Evolutionary conservation across 2,329 filamentous ascomycete species (phyloP).

Genomic region (Aspergillaceae sp.): DNA sequence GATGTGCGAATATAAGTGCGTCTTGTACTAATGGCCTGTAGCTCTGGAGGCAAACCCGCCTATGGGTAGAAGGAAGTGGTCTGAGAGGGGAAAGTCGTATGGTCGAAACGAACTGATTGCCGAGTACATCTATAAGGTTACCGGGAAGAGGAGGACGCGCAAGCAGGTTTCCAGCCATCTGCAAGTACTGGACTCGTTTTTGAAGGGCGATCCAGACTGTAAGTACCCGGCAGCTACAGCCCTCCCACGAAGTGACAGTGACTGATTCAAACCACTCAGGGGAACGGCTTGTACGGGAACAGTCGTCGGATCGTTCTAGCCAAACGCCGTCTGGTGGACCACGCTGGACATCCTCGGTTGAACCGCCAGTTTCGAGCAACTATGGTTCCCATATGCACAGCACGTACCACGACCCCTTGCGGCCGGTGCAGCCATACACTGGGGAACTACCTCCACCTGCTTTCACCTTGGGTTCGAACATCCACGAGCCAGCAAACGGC

Average conservation of each 20-base stretch:
- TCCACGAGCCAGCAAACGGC: neutral
- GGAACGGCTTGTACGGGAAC: constrained; percentile 33
- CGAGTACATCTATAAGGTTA: constrained; percentile 48
- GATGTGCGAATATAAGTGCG: constrained; percentile 2
- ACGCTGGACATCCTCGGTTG: constrained; percentile 25
- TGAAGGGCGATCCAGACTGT: constrained; percentile 47
- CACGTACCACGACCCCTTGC: constrained; percentile 24
- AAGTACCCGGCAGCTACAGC: constrained; percentile 17
- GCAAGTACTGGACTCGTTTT: constrained; percentile 51
- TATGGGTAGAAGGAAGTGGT: constrained; percentile 50
- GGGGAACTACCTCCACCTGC: constrained; percentile 27
- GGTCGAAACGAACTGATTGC: constrained; percentile 56
- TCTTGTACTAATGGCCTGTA: constrained; percentile 15
- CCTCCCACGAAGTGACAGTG: too few relatives aligned
- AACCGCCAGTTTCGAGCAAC: constrained; percentile 22
- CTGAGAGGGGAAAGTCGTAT: constrained; percentile 44
- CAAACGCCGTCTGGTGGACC: constrained; percentile 25
- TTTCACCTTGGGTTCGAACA: constrained; percentile 25
- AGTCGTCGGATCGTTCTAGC: constrained; percentile 23
- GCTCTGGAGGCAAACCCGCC: constrained; percentile 48
- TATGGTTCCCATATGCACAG: constrained; percentile 19
- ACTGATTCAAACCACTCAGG: too few relatives aligned
- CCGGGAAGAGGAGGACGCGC: constrained; percentile 44
- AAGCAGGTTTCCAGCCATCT: constrained; percentile 59
- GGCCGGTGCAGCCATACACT: constrained; percentile 24